Evolutionary conservation across 495 filamentous ascomycete species (phyloP), one percentile per base, ranked within the genome.

Genomic region (Lichenothelia convexa): DNA sequence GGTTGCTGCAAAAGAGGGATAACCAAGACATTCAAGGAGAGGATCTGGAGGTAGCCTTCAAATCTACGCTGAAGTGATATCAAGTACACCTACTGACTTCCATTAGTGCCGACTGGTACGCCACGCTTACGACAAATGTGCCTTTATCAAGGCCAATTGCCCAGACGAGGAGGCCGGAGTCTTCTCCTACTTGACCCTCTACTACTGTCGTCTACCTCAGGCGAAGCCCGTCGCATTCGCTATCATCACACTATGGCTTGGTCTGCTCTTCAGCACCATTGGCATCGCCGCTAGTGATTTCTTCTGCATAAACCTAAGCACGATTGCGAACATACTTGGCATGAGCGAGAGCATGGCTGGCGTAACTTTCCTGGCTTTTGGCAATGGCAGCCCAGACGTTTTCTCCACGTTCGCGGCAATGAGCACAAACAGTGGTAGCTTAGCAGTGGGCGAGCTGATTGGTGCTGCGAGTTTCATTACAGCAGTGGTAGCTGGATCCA

Each of bases 251-350:
- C 38, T 74, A 29, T 99, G 91, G 91, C 63, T 93, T 4, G 78
- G 70, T n/a, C 60, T 93, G 18, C 71, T 95, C 4, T 99, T 99
- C 50, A 86, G 76, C 44, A 94, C 91, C 1, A 93, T 99, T 36
- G 91, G 91, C n/a, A 93, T 95, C 45, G 91, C 91, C 4, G 89
- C 91, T 17, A 91, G 80, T 48, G 91, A 99, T 53, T 99, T 95
- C 61, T 82, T 99, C 55, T 94, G 87, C 57, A 73, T 94, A 53
- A 92, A 99, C 51, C 67, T 99, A 21, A 87, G 81, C 55, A 93
- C 91, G 13, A 80, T 95, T 41, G 72, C 91, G 15, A 76, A 62
- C 41, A 71, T 91, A 29, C 63, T 95, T 5, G 86, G 87, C 11
- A 70, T 99, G 67, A 93, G 84, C 50, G 87, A 99, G 59, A 93